Conservation (phyloP, 2,329 filamentous ascomycete species). For the Blastomyces gilchristii region DNA sequence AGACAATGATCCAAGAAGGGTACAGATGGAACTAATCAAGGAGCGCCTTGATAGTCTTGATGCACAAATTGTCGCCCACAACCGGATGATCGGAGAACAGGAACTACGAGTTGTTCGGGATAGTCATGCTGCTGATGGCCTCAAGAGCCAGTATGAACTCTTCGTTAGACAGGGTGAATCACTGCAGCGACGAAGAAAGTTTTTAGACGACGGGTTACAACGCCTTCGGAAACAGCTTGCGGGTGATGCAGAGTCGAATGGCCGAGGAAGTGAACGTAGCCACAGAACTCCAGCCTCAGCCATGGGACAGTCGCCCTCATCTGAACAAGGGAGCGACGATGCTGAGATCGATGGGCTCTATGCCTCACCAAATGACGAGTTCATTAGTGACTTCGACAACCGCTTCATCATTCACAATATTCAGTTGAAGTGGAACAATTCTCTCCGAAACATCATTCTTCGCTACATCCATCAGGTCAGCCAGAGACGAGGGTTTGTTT, state of each 20-base stretch:
- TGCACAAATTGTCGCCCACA: slow-evolving; percentile 65
- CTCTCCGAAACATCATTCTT: slow-evolving; percentile 87
- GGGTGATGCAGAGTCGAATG: slow-evolving; percentile 33
- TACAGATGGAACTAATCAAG: slow-evolving; percentile 78
- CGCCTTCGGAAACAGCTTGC: slow-evolving; percentile 44
- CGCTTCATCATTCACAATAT: slow-evolving; percentile 97
- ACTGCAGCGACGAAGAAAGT: slow-evolving; percentile 48
- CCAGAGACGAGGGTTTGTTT: slow-evolving; percentile 89
- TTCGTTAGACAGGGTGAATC: slow-evolving; percentile 48
- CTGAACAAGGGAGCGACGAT: slow-evolving; percentile 47
- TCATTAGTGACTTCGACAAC: slow-evolving; percentile 92
- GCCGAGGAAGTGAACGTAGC: slow-evolving; percentile 36
- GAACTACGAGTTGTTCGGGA: slow-evolving; percentile 53
- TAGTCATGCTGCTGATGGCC: slow-evolving; percentile 39
- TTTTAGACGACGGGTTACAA: slow-evolving; percentile 49
- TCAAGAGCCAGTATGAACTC: slow-evolving; percentile 38
- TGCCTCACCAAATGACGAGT: slow-evolving; percentile 63
- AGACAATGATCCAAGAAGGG: slow-evolving; percentile 75
- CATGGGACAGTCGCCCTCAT: slow-evolving; percentile 27
- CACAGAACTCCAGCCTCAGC: slow-evolving; percentile 2
- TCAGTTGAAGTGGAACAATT: slow-evolving; percentile 97
- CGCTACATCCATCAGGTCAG: slow-evolving; percentile 96
- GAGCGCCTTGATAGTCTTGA: slow-evolving; percentile 68
- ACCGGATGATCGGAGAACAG: slow-evolving; percentile 60
- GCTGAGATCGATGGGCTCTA: slow-evolving; percentile 48